Percentiles rank a stretch among this genome's conserved stretches.
Evolutionary conservation across 805 yeast genomes (phyloP).

Genomic region (Yarrowia porcina): DNA sequence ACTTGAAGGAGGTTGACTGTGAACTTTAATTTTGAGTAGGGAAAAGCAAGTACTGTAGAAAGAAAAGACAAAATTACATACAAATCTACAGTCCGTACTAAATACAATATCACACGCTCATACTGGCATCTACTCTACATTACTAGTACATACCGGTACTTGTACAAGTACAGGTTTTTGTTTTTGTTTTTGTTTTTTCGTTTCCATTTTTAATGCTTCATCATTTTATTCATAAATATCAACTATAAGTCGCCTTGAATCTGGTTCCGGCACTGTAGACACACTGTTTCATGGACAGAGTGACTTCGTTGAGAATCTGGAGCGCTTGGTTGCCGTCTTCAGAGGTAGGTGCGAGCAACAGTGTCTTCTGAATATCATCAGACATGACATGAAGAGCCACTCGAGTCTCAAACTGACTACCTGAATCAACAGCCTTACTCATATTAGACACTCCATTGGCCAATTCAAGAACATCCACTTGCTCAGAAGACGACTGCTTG

Average conservation of each 20-base stretch:
- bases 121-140: no score
- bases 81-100: no score
- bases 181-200: background rate
- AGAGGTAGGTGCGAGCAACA: background rate
- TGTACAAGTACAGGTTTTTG: no score
- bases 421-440: background rate
- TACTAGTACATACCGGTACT: no score
- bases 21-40: background rate
- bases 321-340: background rate
- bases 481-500: background rate
- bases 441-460: background rate
- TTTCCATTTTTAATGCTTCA: no score
- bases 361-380: background rate
- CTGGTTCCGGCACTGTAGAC: conserved; percentile 5
- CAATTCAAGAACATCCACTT: background rate
- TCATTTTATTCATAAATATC: background rate
- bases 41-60: no score
- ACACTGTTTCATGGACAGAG: background rate
- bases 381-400: conserved; percentile 17
- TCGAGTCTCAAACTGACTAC: background rate
- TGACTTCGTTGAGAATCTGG: conserved; percentile 3
- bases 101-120: no score
- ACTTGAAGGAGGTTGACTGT: background rate
- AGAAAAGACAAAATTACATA: no score
- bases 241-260: background rate